Evolutionary conservation across 1,139 yeast genomes (phyloP), one percentile per base, ranked within the genome.

Genomic region (Geotrichum citri-aurantii): DNA sequence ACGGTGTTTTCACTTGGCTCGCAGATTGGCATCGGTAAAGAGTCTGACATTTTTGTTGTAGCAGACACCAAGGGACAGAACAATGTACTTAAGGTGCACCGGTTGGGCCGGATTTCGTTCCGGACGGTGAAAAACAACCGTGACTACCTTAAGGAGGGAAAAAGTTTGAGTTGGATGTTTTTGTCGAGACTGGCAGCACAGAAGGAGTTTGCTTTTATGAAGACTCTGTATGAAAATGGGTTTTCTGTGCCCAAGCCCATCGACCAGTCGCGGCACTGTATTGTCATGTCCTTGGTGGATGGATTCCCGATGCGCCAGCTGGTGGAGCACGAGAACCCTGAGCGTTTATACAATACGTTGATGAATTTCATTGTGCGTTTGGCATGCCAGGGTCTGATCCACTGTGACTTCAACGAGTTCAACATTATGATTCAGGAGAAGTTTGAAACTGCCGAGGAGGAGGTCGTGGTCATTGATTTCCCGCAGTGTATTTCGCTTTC

Each of bases 401-500:
- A 93, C 74, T 92, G 99, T 79, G 99, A 93, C 77, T 93, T 86
- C 73, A 93, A 93, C 72, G 99, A 93, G 73, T 93, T 93, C 74
- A 93, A 93, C 72, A 91, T 93, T 65, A 88, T 93, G 79, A 87
- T 95, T 50, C 79, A 88, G 57, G 85, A 86, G 64, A 77, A 80
- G 51, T 81, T 81, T 50, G 80, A 79, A 47, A 78, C 72, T 50
- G 80, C 80, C 56, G 87, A 83, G 60, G 61, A 68, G 19, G 76
- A 73, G 58, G 89, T 91, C 66, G 86, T 91, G 26, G 96, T 93
- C 27, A 93, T 93, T 66, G 99, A 93, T 79, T 93, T 93, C 78
- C 99, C 99, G 4, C 99, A 93, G 74, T 92, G 97, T 83, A 88
- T 93, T 24, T 89, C 97, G 19, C 88, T 88, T 50, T 92, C 88